A percentile compares a stretch with the other conserved stretches of the same genome.
These are phyloP conservation scores for Cephalotrichum gorgonifer DNA, from an alignment of 2,329 filamentous ascomycete genomes.

Conservation along the genomic window DNA sequence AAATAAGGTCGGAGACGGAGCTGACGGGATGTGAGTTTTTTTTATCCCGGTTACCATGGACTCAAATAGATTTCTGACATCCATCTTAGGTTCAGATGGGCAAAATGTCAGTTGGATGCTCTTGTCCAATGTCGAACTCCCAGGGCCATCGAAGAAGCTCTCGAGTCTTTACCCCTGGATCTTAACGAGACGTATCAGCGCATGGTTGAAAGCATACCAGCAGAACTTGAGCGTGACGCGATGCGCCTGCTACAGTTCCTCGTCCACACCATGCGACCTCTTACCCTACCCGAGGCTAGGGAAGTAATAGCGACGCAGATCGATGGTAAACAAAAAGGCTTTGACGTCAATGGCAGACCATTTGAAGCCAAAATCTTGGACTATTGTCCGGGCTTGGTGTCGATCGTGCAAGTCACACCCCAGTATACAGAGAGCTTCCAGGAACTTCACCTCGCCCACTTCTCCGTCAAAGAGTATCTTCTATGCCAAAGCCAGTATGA, in stretches of 20 bases:
- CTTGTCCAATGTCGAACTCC: conserved; percentile 8
- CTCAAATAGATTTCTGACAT: background rate
- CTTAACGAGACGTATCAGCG: conserved; percentile 14
- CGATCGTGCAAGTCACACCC: conserved; percentile 4
- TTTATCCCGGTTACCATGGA: background rate
- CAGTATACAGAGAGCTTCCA: background rate
- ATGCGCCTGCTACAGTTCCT: conserved; percentile 15
- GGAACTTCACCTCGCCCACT: conserved; percentile 14
- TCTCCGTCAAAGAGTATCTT: conserved; percentile 16
- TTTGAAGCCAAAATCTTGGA: conserved; percentile 3
- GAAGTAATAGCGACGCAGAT: conserved; percentile 13
- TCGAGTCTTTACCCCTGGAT: conserved; percentile 10
- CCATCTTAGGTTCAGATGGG: conserved; percentile 15
- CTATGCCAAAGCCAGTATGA: conserved; percentile 3
- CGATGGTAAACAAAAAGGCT: conserved; percentile 6
- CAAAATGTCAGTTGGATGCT: conserved; percentile 17
- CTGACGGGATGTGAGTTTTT: conserved; percentile 19
- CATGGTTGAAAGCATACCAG: conserved; percentile 11
- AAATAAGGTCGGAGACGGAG: conserved; percentile 9
- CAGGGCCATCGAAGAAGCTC: conserved; percentile 7
- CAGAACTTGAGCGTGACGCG: conserved; percentile 6
- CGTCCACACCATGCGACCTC: conserved; percentile 8
- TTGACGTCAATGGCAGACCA: conserved; percentile 7
- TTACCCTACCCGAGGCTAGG: conserved; percentile 10
- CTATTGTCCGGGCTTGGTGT: conserved; percentile 11